Conservation (phyloP, 2,329 filamentous ascomycete genomes). For the Chrysoporthe puriensis region DNA sequence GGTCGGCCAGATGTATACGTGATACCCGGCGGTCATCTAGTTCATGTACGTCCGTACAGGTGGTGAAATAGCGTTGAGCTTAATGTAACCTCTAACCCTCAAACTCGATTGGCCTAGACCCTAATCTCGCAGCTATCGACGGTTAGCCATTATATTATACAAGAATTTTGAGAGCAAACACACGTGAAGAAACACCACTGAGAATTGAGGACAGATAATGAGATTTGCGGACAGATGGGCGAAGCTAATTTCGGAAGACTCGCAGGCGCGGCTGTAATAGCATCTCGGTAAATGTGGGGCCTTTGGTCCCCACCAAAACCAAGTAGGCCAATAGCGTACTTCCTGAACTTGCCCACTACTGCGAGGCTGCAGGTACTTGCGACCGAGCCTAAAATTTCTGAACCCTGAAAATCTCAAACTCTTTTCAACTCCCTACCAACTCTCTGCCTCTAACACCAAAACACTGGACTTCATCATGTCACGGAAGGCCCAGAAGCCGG, state of each 20-base stretch:
- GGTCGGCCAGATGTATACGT: not conserved
- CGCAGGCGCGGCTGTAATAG: conserved; percentile 16
- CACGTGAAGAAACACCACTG: not conserved
- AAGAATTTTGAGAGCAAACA: too few species aligned
- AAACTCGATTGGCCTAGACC: not conserved
- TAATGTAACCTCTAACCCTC: not conserved
- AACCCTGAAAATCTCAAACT: conserved; percentile 10
- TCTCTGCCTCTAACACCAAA: not conserved
- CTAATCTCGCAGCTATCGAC: not conserved
- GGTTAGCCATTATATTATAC: too few species aligned
- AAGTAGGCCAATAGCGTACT: conserved; percentile 11
- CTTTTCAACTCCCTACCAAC: not conserved
- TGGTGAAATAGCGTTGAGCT: not conserved
- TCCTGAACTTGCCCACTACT: conserved; percentile 13
- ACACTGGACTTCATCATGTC: conserved; percentile 22
- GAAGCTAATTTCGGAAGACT: not conserved
- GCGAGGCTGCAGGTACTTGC: conserved; percentile 23
- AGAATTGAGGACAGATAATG: not conserved
- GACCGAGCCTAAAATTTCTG: conserved; percentile 25
- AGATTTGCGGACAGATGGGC: not conserved
- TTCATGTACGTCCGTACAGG: not conserved
- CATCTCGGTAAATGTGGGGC: conserved; percentile 11
- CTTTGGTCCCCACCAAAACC: not conserved
- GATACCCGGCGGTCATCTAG: not conserved
- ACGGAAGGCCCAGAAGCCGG: conserved; percentile 20